phyloP scores from a whole-genome alignment of 2,329 filamentous ascomycete genomes.

The Claviceps sp. region DNA sequence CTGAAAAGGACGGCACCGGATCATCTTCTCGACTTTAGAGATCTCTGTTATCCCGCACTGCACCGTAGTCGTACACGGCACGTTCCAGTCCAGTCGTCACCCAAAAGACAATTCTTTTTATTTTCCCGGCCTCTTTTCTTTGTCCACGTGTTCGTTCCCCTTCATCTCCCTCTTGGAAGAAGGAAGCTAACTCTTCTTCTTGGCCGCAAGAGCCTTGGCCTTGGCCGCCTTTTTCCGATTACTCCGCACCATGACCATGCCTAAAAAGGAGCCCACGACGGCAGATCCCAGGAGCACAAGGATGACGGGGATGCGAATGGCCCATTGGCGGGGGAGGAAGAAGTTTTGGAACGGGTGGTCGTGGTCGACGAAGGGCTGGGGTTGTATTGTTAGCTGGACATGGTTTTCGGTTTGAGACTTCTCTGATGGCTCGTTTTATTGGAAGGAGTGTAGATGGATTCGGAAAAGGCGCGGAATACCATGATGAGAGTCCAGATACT shows the following conservation, averaged over 20 bases:
- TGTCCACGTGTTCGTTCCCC: too few species aligned
- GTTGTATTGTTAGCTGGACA: not conserved
- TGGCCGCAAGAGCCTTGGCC: slow-evolving; percentile 65
- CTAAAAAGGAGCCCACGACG: slow-evolving; percentile 90
- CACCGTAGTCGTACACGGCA: too few species aligned
- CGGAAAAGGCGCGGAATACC: slow-evolving; percentile 39
- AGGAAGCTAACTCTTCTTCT: slow-evolving; percentile 63
- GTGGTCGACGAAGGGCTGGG: slow-evolving; percentile 88
- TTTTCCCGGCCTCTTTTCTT: not conserved
- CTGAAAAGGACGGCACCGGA: too few species aligned
- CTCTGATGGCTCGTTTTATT: too few species aligned
- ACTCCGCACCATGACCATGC: slow-evolving; percentile 96
- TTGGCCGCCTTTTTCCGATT: slow-evolving; percentile 96
- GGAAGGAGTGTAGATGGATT: not conserved
- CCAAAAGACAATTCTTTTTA: not conserved
- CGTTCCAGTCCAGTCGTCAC: too few species aligned
- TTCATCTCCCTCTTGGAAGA: too few species aligned
- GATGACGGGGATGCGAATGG: slow-evolving; percentile 95
- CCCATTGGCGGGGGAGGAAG: slow-evolving; percentile 97
- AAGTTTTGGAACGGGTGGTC: slow-evolving; percentile 87
- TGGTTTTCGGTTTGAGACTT: not conserved
- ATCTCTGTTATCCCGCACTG: too few species aligned
- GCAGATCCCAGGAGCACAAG: slow-evolving; percentile 83
- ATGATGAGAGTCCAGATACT: slow-evolving; percentile 95
- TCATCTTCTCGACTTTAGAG: too few species aligned